phyloP scores from a whole-genome alignment of 129 eudicot species.

The Flaveria trinervia region DNA sequence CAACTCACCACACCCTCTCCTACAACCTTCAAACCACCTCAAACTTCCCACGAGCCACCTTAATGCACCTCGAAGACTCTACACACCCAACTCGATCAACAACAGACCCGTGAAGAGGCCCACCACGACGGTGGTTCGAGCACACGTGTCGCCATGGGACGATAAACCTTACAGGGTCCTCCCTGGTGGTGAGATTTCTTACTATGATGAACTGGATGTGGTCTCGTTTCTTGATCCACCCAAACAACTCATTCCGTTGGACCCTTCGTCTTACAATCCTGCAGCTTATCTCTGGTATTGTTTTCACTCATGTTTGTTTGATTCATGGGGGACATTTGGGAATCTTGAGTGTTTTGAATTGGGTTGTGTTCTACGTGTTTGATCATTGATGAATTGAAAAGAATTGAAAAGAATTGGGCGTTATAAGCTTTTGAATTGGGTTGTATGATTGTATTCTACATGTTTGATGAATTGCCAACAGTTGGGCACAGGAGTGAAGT shows the following conservation, averaged over 20 bases:
- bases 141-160: conserved; percentile 50
- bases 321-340: background rate
- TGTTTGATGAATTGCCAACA: background rate
- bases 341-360: background rate
- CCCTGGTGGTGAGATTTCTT: conserved; percentile 41
- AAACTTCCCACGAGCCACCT: conserved; percentile 1
- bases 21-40: conserved; percentile 19
- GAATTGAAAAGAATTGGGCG: background rate
- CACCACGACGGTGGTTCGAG: conserved; percentile 19
- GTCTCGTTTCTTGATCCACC: conserved; percentile 82
- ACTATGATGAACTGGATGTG: conserved; percentile 68
- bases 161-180: conserved; percentile 51
- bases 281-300: conserved; percentile 70
- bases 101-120: conserved; percentile 21
- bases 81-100: background rate
- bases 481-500: background rate
- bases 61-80: conserved; percentile 12
- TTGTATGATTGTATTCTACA: conserved; percentile 13
- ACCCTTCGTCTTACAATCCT: conserved; percentile 74
- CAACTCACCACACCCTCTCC: conserved; percentile 11
- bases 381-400: background rate
- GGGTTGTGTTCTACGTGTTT: background rate
- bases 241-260: conserved; percentile 62
- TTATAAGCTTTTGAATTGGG: background rate
- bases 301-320: background rate